Evolutionary conservation across 2,329 filamentous ascomycete species (phyloP), one percentile per base, ranked within the genome.

Genomic region (Nemania bipapillata): DNA sequence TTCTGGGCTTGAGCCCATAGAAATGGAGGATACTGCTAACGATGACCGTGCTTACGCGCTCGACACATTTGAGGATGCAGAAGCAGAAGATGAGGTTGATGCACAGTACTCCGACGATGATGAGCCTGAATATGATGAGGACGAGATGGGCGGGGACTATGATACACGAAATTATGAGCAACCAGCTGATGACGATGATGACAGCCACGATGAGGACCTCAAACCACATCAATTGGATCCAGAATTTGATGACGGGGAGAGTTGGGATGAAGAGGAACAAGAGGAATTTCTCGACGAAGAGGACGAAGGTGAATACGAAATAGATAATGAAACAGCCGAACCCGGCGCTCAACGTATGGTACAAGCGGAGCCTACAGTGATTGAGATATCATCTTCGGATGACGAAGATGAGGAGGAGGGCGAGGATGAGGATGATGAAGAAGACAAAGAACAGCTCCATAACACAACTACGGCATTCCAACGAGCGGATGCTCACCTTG

Each of bases 81-180:
- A 77, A 42, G 68, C 63, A 42, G 74, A 74, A 70, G 73, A 76
- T 61, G 73, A 75, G 47, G 70, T 63, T 40, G 75, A 76, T 52
- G 74, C 71, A n/a, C 63, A 71, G 37, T 75, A 74, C 56, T 75
- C 74, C 20, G 75, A 77, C 40, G 76, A 76, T 5, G 77, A 77
- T 45, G 75, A 77, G 53, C 72, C 70, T 17, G 77, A 75, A 61
- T 77, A 78, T 30, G 76, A 78, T 26, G 69, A 65, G 12, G 72
- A 77, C 7, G 77, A 78, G 57, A 77, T 77, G 37, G 77, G 77
- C n/a, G 76, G 74, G 11, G 77, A 79, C 37, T 78, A 79, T 57
- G 76, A 79, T 55, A 76, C 74, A 11, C 71, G 75, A 26, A 77
- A 75, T 60, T 78, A 79, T 47, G 64, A 70, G 22, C 71, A 71